phyloP scores from a whole-genome alignment of 345 rosid genomes.

The Kernera saxatilis region DNA sequence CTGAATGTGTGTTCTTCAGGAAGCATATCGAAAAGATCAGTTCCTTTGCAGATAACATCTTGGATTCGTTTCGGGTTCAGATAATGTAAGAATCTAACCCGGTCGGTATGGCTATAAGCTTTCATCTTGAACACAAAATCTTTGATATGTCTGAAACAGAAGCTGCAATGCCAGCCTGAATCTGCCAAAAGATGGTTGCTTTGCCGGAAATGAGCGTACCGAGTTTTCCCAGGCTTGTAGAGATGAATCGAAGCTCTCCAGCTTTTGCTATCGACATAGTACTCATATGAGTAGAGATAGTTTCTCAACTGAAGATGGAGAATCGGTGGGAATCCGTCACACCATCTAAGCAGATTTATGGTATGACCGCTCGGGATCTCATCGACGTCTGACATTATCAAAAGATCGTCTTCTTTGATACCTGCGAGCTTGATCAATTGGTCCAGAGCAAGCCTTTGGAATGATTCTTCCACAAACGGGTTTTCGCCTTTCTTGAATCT shows the following conservation, averaged over 20 bases:
- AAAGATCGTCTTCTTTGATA: conserved; percentile 79
- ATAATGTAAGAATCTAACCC: conserved; percentile 78
- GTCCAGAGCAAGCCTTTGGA: conserved; percentile 82
- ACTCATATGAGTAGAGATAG: conserved; percentile 83
- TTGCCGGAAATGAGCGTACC: conserved; percentile 79
- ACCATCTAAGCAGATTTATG: conserved; percentile 81
- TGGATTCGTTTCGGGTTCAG: conserved; percentile 74
- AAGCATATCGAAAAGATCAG: conserved; percentile 78
- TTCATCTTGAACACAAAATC: conserved; percentile 90
- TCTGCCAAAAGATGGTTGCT: conserved; percentile 60
- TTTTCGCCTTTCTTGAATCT: conserved; percentile 76
- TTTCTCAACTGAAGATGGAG: conserved; percentile 84
- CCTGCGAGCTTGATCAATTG: conserved; percentile 66
- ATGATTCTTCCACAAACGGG: conserved; percentile 87
- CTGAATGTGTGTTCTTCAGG: conserved; percentile 88
- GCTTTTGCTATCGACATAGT: conserved; percentile 60
- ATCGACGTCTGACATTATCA: conserved; percentile 94
- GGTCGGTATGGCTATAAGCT: conserved; percentile 87
- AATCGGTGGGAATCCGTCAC: conserved; percentile 64
- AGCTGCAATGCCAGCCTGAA: conserved; percentile 96
- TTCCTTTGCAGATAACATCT: conserved; percentile 72
- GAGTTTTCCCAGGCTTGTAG: conserved; percentile 57
- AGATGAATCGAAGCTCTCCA: conserved; percentile 90
- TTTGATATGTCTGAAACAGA: conserved; percentile 70
- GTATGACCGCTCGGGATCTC: conserved; percentile 95